Conservation (phyloP, 2,329 filamentous ascomycete genomes). For the Botrytis paeoniae region DNA sequence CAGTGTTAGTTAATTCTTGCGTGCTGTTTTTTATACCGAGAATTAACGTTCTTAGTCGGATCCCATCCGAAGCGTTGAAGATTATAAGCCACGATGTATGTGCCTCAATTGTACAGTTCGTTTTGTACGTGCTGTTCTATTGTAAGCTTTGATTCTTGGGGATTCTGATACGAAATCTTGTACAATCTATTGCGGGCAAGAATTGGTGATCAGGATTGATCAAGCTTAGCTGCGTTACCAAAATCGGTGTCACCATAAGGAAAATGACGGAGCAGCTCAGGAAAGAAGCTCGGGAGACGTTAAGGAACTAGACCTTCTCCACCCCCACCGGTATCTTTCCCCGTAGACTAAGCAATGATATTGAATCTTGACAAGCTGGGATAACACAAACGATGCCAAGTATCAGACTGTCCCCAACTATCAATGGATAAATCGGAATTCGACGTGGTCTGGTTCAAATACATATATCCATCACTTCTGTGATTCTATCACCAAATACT, state of each 20-base stretch:
- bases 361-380: not conserved
- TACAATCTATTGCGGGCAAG: not conserved
- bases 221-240: not conserved
- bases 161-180: not conserved
- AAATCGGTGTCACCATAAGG: not conserved
- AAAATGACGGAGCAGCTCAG: not conserved
- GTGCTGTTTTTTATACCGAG: not conserved
- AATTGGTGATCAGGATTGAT: not conserved
- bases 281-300: not conserved
- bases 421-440: not conserved
- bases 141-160: not conserved
- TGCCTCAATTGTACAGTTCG: not conserved
- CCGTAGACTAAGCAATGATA: not conserved
- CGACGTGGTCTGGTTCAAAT: not conserved
- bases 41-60: not conserved
- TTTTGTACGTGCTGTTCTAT: not conserved
- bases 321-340: not conserved
- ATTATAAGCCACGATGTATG: not conserved
- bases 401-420: not conserved
- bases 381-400: constrained; percentile 1
- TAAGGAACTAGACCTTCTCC: not conserved
- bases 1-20: not conserved
- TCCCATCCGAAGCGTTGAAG: not conserved
- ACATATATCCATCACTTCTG: constrained; percentile 11
- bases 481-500: not conserved